Base-by-base conservation (phyloP, 257 asterid genomes). In the Fraxinus quadrangulata region DNA sequence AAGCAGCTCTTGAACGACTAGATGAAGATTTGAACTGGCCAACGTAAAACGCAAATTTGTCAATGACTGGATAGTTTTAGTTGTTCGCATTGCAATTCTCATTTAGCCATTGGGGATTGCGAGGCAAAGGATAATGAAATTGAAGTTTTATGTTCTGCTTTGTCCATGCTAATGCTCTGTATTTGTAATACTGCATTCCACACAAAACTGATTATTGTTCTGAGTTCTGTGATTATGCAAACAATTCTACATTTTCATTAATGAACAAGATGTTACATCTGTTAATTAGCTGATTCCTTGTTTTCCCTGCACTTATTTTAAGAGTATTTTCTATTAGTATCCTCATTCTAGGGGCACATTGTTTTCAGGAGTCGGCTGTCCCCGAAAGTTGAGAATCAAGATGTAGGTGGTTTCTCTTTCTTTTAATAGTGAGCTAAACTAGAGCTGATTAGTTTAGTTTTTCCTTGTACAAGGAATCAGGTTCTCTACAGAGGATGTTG, bases 1-100 rank as follows among this genome's bases (percentile, higher is more conserved):
- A 84, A 87, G 81, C 80, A 87, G 83, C 63, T 54, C 83, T 63
- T 85, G 80, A 84, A 72, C 49, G 54, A 69, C 2, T 39, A 66
- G 40, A 56, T 45, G 34, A 63, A 0, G 79, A 81, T 70, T 8
- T 65, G 17, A 24, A 65, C 63, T 70, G 77, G 85, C 34, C 78
- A 83, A 14, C 3, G 74, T 26, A 12, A 71, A 69, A 16, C n/a
- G 70, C 61, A 11, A 63, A 68, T 77, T 6, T 76, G 61, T 56
- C 75, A 63, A 61, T 31, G 71, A 34, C 42, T 83, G 45, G 42
- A 24, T 68, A 19, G 71, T 45, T 67, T 21, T 2, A 21, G 5
- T 37, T 30, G 68, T 31, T 6, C 66, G 47, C 68, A 21, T 51
- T 42, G 70, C 30, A 65, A 16, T 13, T 73, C 70, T 71, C 59